Conservation (phyloP, 257 asterid genomes). For the Solanum chmielewskii region DNA sequence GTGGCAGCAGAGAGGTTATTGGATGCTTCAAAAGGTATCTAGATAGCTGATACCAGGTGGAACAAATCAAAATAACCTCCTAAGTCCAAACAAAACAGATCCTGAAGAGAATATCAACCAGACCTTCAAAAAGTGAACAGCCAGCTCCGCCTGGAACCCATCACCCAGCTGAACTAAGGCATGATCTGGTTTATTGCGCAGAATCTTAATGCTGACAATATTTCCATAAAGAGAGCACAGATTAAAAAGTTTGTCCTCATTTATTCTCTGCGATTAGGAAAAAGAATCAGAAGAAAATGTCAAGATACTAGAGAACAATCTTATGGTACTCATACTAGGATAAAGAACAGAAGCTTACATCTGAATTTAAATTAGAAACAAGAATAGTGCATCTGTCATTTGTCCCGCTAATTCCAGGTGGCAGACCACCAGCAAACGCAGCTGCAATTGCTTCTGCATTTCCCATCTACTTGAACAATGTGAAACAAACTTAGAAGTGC, state of each 20-base stretch:
- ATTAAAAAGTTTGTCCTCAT: conserved; percentile 91
- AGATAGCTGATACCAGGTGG: background rate
- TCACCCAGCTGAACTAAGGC: conserved; percentile 96
- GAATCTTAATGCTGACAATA: conserved; percentile 83
- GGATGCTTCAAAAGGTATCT: background rate
- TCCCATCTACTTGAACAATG: conserved; percentile 42
- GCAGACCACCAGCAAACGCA: conserved; percentile 96
- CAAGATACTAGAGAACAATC: background rate
- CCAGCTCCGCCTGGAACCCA: conserved; percentile 98
- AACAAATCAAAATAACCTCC: background rate
- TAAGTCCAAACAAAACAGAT: background rate
- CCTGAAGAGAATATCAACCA: background rate
- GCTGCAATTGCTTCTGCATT: conserved; percentile 95
- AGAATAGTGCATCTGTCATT: conserved; percentile 94
- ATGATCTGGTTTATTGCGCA: conserved; percentile 93
- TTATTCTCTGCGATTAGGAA: conserved; percentile 49
- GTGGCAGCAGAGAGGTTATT: background rate
- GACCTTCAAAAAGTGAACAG: conserved; percentile 95
- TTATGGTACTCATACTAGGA: background rate
- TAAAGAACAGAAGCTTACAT: conserved; percentile 39
- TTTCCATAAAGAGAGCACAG: conserved; percentile 90
- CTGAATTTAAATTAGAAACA: conserved; percentile 80
- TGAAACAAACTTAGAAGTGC: background rate
- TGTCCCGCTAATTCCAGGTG: conserved; percentile 86
- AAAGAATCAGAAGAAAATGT: background rate